These are phyloP conservation scores for Rhipidocladum racemiflorum DNA, from an alignment of 176 grass and related monocot genomes.

Conservation along the genomic window DNA sequence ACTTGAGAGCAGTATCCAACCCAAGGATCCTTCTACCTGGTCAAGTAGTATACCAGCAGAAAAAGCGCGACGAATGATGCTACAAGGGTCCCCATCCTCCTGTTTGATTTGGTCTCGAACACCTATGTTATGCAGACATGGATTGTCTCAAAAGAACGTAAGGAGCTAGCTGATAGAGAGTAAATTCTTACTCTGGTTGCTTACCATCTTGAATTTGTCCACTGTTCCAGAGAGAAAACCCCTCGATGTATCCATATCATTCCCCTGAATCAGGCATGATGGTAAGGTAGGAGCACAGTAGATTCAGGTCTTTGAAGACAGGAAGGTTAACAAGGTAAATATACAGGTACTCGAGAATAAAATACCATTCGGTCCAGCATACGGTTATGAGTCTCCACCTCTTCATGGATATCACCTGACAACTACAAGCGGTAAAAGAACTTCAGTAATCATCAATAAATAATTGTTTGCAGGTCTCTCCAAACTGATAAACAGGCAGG, in stretches of 20 bases:
- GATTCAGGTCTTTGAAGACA: not conserved
- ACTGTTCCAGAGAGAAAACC: conserved; percentile 95
- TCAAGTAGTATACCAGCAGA: conserved; percentile 88
- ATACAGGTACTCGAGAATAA: not conserved
- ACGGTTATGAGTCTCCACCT: conserved; percentile 79
- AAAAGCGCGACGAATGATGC: conserved; percentile 83
- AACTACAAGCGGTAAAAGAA: conserved; percentile 52
- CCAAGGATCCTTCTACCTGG: conserved; percentile 42
- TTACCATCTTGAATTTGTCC: conserved; percentile 93
- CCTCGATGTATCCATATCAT: conserved; percentile 94
- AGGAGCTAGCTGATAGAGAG: not conserved
- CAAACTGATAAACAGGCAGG: not conserved
- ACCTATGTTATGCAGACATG: conserved; percentile 39
- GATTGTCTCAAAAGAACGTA: not conserved
- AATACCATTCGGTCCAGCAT: conserved; percentile 86
- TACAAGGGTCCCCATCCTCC: conserved; percentile 84
- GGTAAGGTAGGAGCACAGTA: not conserved
- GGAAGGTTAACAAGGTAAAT: not conserved
- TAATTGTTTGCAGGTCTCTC: not conserved
- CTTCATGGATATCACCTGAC: conserved; percentile 94
- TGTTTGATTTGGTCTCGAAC: conserved; percentile 90
- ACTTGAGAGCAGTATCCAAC: not conserved
- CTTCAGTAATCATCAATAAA: conserved; percentile 10
- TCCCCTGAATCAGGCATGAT: conserved; percentile 50
- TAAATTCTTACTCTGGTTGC: not conserved